phyloP scores from a whole-genome alignment of 768 basidiomycete genomes.

The Lentinula boryana region DNA sequence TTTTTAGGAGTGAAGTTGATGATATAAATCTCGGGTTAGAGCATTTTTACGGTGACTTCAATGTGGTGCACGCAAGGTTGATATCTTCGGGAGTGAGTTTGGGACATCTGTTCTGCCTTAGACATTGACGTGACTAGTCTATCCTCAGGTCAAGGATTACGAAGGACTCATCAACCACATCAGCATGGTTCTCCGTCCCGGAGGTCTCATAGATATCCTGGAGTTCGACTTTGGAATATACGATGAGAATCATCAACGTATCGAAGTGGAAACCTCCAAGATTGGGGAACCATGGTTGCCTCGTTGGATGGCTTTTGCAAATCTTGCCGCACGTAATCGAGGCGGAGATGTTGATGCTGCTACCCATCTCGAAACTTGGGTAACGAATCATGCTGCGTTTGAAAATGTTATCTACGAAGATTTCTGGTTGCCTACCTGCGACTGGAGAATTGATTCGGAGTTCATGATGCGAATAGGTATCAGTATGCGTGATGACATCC shows the following conservation, averaged over 20 bases:
- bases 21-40: slow-evolving; percentile 82
- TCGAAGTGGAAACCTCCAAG: slow-evolving; percentile 35
- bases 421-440: slow-evolving; percentile 58
- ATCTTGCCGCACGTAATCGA: slow-evolving; percentile 43
- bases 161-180: slow-evolving; percentile 59
- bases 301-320: slow-evolving; percentile 55
- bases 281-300: slow-evolving; percentile 52
- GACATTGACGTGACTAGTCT: slow-evolving; percentile 8
- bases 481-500: slow-evolving; percentile 53
- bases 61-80: slow-evolving; percentile 69
- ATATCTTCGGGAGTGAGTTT: slow-evolving; percentile 65
- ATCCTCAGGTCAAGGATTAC: slow-evolving; percentile 62
- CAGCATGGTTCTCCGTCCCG: slow-evolving; percentile 58
- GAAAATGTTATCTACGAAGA: slow-evolving; percentile 54
- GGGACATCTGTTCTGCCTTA: slow-evolving; percentile 7
- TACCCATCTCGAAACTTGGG: slow-evolving; percentile 47
- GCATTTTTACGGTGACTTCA: slow-evolving; percentile 74
- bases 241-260: slow-evolving; percentile 38
- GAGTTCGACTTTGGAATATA: slow-evolving; percentile 71
- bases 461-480: slow-evolving; percentile 30
- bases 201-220: slow-evolving; percentile 58
- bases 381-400: slow-evolving; percentile 46
- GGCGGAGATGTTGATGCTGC: slow-evolving; percentile 66
- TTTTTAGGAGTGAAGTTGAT: slow-evolving; percentile 69
- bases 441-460: slow-evolving; percentile 41